Evolutionary conservation across 306 rosid species (phyloP).

Genomic region (Citrullus colocynthis): DNA sequence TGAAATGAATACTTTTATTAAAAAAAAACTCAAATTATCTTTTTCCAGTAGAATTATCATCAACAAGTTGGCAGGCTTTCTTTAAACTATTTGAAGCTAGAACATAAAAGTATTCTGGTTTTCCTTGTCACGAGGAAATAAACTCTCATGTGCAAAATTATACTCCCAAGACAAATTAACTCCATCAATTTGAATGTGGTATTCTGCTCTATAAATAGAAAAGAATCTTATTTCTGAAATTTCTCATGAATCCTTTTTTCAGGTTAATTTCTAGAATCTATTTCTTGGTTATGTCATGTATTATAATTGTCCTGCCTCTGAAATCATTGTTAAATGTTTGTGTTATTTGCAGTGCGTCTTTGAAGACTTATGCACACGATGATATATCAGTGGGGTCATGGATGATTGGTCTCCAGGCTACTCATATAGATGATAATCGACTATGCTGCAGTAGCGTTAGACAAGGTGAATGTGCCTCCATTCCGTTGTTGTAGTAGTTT

Average conservation of each 20-base stretch:
- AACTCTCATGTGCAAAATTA: neutral
- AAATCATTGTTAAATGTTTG: neutral
- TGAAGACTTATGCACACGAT: constrained; percentile 80
- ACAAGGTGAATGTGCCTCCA: constrained; percentile 47
- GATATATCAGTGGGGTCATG: constrained; percentile 89
- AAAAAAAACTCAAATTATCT: neutral
- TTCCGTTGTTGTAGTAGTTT: neutral
- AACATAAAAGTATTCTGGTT: neutral
- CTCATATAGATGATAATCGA: constrained; percentile 83
- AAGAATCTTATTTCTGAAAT: neutral
- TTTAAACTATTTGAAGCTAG: neutral
- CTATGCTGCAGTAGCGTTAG: constrained; percentile 81
- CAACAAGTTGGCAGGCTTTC: neutral
- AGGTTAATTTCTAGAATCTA: neutral
- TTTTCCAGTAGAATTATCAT: neutral
- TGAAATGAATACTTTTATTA: neutral
- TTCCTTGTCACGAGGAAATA: neutral
- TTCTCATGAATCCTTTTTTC: neutral
- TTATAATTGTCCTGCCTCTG: neutral
- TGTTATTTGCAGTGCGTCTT: constrained; percentile 54
- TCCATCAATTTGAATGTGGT: neutral
- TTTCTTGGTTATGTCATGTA: neutral
- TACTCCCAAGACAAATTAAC: neutral
- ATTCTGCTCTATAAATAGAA: neutral
- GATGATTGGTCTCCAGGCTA: constrained; percentile 95